Base-by-base conservation (phyloP, 441 rosid genomes). In the Geranium incanum region DNA sequence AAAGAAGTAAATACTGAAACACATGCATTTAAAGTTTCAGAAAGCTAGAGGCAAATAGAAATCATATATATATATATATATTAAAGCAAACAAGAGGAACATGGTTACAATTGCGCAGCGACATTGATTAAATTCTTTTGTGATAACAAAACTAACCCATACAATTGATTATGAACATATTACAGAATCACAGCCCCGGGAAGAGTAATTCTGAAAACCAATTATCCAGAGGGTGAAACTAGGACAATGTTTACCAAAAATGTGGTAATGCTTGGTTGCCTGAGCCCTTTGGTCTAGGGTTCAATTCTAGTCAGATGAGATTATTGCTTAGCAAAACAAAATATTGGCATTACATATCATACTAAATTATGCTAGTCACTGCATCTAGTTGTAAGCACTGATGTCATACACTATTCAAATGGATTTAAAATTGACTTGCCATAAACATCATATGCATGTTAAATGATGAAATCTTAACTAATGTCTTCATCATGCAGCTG, bases 401-500 rank as follows among this genome's bases (percentile, higher is more conserved):
- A 60, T 19, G 36, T 15, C 36, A 60, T 60, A 8, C 18, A 3
- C 13, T 60, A 60, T 60, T 19, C 13, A 11, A 19, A 23, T 23
- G 13, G 65, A 19, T 19, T 21, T 60, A 11, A 19, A 21, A 60
- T 60, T 60, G 65, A 60, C 65, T 19, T 9, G 65, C 21, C 6
- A 50, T 19, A 19, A 19, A 60, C 65, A 60, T 19, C 65, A 60
- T 60, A 60, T 60, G 65, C 65, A 60, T 60, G 65, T 19, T 6
- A 60, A 60, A 60, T 60, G 36, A 19, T 21, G 33, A 60, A 60
- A 60, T 19, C 65, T 6, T 21, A 60, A 60, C 21, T 23, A 57
- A 57, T 57, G 63, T 18, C 63, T 18, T 18, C 23, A 57, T 18
- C 63, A 57, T 8, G 28, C 18, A 57, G 63, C 63, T 18, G 23